phyloP scores from a whole-genome alignment of 495 filamentous ascomycete genomes.

The Hypoxylon lenormandii region DNA sequence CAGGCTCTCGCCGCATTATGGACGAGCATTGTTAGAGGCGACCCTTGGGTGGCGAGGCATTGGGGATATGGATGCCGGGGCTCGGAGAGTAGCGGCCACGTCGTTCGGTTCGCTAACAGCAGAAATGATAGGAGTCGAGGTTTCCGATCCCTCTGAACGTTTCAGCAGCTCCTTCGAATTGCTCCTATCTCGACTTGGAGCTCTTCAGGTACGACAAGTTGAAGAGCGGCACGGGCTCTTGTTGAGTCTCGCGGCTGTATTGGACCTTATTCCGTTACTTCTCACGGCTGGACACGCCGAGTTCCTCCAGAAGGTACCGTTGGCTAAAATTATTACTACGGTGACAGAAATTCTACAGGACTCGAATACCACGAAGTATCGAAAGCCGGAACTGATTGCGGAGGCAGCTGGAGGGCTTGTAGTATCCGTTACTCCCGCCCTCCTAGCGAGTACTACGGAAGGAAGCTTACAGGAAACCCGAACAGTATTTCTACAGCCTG shows the following conservation, averaged over 20 bases:
- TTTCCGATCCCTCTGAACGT: slow-evolving; percentile 41
- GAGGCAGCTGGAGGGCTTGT: slow-evolving; percentile 73
- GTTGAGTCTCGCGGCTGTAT: slow-evolving; percentile 66
- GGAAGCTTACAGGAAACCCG: not conserved
- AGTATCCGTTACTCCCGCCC: slow-evolving; percentile 55
- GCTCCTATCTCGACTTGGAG: slow-evolving; percentile 60
- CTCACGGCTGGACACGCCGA: slow-evolving; percentile 8
- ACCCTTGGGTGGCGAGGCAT: slow-evolving; percentile 90
- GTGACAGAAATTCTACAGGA: slow-evolving; percentile 53
- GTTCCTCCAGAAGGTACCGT: slow-evolving; percentile 20
- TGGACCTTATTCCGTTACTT: slow-evolving; percentile 56
- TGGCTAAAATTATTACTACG: slow-evolving; percentile 22
- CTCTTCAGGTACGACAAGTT: slow-evolving; percentile 68
- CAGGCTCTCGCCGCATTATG: slow-evolving; percentile 73
- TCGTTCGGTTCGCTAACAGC: slow-evolving; percentile 72
- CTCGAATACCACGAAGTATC: slow-evolving; percentile 56
- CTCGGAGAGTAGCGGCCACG: slow-evolving; percentile 75
- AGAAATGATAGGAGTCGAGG: slow-evolving; percentile 46
- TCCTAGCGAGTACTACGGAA: slow-evolving; percentile 41
- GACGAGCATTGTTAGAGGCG: slow-evolving; percentile 73
- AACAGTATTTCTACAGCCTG: slow-evolving; percentile 14
- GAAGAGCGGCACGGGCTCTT: slow-evolving; percentile 77
- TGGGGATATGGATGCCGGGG: slow-evolving; percentile 76
- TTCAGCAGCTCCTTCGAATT: slow-evolving; percentile 46
- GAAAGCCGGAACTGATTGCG: slow-evolving; percentile 76